Conservation (phyloP, 140 eudicot genomes). For the Ambrosia hybrid region DNA sequence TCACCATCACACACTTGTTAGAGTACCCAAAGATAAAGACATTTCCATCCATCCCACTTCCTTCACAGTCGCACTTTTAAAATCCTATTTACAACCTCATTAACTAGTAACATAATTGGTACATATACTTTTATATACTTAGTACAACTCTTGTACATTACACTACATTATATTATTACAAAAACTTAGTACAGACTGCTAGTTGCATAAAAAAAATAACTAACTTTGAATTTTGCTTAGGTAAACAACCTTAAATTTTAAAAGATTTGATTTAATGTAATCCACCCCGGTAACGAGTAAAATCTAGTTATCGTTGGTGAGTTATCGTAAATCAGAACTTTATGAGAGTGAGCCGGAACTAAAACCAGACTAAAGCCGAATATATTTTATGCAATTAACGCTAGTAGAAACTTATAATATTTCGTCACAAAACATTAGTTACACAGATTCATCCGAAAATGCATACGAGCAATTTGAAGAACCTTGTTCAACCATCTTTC, state of each 20-base stretch:
- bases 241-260: neutral
- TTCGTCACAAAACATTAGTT: neutral
- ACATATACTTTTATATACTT: slow-evolving; percentile 6
- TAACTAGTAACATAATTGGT: slow-evolving; percentile 13
- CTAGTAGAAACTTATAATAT: too few species aligned
- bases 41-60: neutral
- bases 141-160: slow-evolving; percentile 6
- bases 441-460: slow-evolving; percentile 79
- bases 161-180: too few species aligned
- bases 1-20: neutral
- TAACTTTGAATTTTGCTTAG: too few species aligned
- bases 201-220: too few species aligned
- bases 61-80: neutral
- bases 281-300: too few species aligned
- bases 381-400: neutral
- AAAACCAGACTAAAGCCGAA: neutral
- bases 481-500: slow-evolving; percentile 55
- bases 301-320: too few species aligned
- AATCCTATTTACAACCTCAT: slow-evolving; percentile 8
- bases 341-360: neutral
- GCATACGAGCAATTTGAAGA: slow-evolving; percentile 80
- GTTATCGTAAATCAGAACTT: too few species aligned
- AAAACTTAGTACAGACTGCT: too few species aligned
- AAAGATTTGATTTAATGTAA: neutral
- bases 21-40: neutral